Evolutionary conservation across 306 rosid species (phyloP).

Genomic region (Ormosia semicastrata): DNA sequence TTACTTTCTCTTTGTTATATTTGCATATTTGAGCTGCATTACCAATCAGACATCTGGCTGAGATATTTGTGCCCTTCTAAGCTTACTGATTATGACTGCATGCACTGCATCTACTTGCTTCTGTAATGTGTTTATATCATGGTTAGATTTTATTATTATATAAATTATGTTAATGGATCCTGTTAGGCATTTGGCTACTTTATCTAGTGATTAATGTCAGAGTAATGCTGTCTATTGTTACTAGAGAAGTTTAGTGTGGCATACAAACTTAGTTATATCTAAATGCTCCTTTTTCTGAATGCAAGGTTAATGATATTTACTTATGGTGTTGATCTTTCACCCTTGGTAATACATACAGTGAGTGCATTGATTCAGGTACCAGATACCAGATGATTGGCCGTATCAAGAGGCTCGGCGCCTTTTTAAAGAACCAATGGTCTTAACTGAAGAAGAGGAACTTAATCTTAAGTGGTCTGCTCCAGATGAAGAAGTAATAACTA

Average conservation of each 20-base stretch:
- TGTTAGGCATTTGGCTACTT: not conserved
- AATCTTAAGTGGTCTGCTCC: conserved; percentile 93
- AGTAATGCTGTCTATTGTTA: not conserved
- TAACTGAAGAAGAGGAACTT: conserved; percentile 62
- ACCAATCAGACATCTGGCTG: not conserved
- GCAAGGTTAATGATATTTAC: conserved; percentile 14
- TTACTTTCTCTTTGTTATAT: conserved; percentile 19
- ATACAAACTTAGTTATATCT: not conserved
- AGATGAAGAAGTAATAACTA: conserved; percentile 74
- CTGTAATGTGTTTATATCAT: not conserved
- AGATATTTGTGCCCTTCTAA: conserved; percentile 13
- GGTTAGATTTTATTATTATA: not conserved
- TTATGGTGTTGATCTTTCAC: not conserved
- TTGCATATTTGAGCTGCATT: not conserved
- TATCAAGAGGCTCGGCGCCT: conserved; percentile 85
- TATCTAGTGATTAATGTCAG: not conserved
- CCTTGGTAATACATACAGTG: not conserved
- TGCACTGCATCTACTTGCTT: not conserved
- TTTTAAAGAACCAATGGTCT: conserved; percentile 79
- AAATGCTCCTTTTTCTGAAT: not conserved
- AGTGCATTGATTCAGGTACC: conserved; percentile 60
- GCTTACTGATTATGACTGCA: conserved; percentile 4
- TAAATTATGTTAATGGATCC: not conserved
- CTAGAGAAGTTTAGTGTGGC: not conserved
- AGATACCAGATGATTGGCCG: conserved; percentile 89